phyloP scores from a whole-genome alignment of 495 filamentous ascomycete genomes.

The Xylaria telfairii region DNA sequence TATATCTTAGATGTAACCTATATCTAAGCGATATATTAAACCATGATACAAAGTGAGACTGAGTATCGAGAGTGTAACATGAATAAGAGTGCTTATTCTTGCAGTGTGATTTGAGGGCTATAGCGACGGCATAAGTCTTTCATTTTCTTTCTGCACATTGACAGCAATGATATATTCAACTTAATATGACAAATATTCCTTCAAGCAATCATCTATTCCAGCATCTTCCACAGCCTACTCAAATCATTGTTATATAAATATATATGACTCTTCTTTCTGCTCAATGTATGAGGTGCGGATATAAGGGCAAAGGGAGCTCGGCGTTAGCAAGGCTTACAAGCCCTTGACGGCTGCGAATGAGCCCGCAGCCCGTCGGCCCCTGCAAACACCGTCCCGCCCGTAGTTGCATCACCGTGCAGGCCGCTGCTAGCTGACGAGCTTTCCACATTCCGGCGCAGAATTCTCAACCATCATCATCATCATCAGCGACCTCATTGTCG shows the following conservation, averaged over 20 bases:
- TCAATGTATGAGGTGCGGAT: not conserved
- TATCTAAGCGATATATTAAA: too few relatives aligned
- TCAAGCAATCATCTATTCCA: not conserved
- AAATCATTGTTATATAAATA: not conserved
- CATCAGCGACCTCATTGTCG: constrained; percentile 32
- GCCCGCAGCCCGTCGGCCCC: constrained; percentile 7
- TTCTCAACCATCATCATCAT: constrained; percentile 21
- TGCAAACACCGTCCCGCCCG: constrained; percentile 13
- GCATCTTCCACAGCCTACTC: not conserved
- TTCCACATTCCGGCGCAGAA: constrained; percentile 22
- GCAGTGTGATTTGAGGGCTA: too few relatives aligned
- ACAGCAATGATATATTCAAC: not conserved
- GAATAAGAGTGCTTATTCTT: not conserved
- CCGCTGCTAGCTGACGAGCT: constrained; percentile 26
- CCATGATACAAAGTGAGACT: not conserved
- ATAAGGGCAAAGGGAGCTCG: constrained; percentile 14
- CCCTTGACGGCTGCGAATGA: not conserved
- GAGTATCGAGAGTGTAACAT: not conserved
- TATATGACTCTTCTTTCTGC: not conserved
- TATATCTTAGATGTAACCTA: too few relatives aligned
- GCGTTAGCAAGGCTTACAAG: constrained; percentile 9
- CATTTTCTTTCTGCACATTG: not conserved
- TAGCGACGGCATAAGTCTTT: too few relatives aligned
- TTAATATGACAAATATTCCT: not conserved
- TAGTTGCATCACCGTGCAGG: constrained; percentile 38